These are phyloP conservation scores for Fonticula alba DNA, from an alignment of 78 protist genomes.

Conservation along the genomic window DNA sequence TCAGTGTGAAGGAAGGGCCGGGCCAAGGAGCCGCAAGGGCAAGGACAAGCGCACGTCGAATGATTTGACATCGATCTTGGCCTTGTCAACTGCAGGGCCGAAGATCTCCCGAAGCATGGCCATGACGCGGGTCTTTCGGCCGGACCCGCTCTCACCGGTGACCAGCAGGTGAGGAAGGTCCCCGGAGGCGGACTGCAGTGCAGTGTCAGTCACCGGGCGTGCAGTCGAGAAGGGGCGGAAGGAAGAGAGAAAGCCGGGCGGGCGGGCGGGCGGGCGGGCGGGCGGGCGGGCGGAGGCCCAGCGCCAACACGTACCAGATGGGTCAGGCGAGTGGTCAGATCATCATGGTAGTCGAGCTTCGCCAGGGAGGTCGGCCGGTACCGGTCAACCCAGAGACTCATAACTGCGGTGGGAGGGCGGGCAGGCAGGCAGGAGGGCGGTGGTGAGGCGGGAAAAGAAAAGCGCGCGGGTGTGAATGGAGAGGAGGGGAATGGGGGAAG, in stretches of 20 bases:
- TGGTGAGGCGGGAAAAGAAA: no score
- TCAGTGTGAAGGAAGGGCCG: background rate
- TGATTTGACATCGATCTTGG: conserved; percentile 32
- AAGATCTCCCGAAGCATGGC: conserved; percentile 68
- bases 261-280: no score
- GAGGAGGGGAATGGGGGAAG: no score
- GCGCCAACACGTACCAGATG: conserved; percentile 25
- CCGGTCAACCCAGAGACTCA: conserved; percentile 90
- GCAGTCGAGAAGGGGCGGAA: background rate
- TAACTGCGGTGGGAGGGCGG: no score
- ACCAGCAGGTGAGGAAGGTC: conserved; percentile 90
- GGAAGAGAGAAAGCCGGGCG: background rate
- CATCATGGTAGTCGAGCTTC: conserved; percentile 38
- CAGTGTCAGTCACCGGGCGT: background rate
- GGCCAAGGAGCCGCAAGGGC: background rate
- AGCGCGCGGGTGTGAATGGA: no score
- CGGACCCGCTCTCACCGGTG: conserved; percentile 70
- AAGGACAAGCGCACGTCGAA: conserved; percentile 18
- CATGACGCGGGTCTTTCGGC: conserved; percentile 79
- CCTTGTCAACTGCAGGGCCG: conserved; percentile 59
- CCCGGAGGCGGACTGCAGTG: background rate
- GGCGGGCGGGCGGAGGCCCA: no score
- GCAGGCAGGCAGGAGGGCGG: no score
- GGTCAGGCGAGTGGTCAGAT: conserved; percentile 29
- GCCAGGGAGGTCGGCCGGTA: conserved; percentile 73